These are phyloP conservation scores for Populus hybrid DNA, from an alignment of 441 rosid genomes.

Conservation along the genomic window DNA sequence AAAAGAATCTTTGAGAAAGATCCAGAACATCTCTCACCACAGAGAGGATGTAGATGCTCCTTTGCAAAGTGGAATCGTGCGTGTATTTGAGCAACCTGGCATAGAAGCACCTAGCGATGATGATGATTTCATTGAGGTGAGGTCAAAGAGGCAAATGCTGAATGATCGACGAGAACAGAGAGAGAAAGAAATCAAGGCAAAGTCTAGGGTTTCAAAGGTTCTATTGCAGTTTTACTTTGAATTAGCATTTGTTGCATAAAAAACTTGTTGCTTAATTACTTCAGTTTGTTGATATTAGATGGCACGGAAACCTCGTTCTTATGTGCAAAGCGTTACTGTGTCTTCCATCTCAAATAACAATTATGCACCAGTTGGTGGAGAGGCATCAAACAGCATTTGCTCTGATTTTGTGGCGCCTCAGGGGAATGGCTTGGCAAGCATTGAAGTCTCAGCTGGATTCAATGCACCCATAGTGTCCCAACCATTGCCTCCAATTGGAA, in stretches of 20 bases:
- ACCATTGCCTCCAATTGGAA: slow-evolving; percentile 76
- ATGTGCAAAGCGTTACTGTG: slow-evolving; percentile 32
- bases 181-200: slow-evolving; percentile 94
- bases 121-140: slow-evolving; percentile 96
- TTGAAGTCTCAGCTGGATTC: slow-evolving; percentile 43
- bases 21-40: slow-evolving; percentile 36
- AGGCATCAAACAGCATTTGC: slow-evolving; percentile 32
- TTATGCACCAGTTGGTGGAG: slow-evolving; percentile 39
- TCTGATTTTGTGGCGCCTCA: slow-evolving; percentile 39
- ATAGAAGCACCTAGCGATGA: slow-evolving; percentile 91
- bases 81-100: slow-evolving; percentile 84
- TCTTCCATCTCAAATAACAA: slow-evolving; percentile 42
- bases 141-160: slow-evolving; percentile 98
- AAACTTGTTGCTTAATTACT: slow-evolving; percentile 16
- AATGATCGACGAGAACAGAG: slow-evolving; percentile 96
- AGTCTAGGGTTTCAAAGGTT: slow-evolving; percentile 80
- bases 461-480: slow-evolving; percentile 42
- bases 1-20: slow-evolving; percentile 48
- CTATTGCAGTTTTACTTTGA: slow-evolving; percentile 20
- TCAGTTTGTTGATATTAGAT: slow-evolving; percentile 43
- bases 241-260: background rate
- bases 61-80: slow-evolving; percentile 76
- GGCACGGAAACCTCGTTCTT: slow-evolving; percentile 50
- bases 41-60: slow-evolving; percentile 69
- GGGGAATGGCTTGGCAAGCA: slow-evolving; percentile 32